Percentiles rank a stretch among this genome's conserved stretches.
Evolutionary conservation across 202 grass and related monocot genomes (phyloP).

Genomic region (Sporobolus alterniflorus): DNA sequence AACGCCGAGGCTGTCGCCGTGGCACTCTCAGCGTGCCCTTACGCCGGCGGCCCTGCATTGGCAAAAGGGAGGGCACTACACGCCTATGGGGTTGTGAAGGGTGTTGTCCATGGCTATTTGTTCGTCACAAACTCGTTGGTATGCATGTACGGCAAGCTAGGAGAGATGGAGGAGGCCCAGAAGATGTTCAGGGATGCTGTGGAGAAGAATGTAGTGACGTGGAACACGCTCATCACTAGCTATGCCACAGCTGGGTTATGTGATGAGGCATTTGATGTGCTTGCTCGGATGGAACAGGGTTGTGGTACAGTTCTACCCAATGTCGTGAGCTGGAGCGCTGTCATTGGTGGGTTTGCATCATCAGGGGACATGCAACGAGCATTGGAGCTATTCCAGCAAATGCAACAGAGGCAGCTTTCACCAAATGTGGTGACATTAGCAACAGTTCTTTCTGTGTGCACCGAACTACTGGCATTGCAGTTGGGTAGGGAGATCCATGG

Average conservation of each 20-base stretch:
- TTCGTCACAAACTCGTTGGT: slow-evolving; percentile 66
- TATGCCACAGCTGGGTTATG: slow-evolving; percentile 47
- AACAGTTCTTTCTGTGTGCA: slow-evolving; percentile 54
- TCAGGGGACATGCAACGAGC: slow-evolving; percentile 32
- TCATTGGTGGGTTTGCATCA: slow-evolving; percentile 48
- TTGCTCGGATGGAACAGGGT: slow-evolving; percentile 40
- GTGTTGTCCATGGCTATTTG: slow-evolving; percentile 31
- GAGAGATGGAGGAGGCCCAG: slow-evolving; percentile 40
- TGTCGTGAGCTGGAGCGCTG: slow-evolving; percentile 68
- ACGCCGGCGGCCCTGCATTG: slow-evolving; percentile 18
- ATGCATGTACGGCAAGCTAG: slow-evolving; percentile 74
- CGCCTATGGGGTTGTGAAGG: slow-evolving; percentile 38
- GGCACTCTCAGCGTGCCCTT: slow-evolving; percentile 59
- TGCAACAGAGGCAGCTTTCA: slow-evolving; percentile 29
- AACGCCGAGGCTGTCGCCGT: slow-evolving; percentile 54
- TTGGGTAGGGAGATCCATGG: slow-evolving; percentile 63
- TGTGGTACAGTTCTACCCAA: slow-evolving; percentile 36
- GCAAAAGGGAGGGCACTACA: slow-evolving; percentile 54
- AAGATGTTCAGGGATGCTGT: slow-evolving; percentile 20
- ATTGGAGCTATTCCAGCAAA: slow-evolving; percentile 58
- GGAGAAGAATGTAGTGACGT: slow-evolving; percentile 47
- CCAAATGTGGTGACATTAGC: slow-evolving; percentile 52
- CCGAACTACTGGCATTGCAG: slow-evolving; percentile 40
- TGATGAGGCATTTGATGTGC: slow-evolving; percentile 37
- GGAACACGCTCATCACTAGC: slow-evolving; percentile 64